These are phyloP conservation scores for Boletus mariae DNA, from an alignment of 1,284 basidiomycete species.

Conservation along the genomic window DNA sequence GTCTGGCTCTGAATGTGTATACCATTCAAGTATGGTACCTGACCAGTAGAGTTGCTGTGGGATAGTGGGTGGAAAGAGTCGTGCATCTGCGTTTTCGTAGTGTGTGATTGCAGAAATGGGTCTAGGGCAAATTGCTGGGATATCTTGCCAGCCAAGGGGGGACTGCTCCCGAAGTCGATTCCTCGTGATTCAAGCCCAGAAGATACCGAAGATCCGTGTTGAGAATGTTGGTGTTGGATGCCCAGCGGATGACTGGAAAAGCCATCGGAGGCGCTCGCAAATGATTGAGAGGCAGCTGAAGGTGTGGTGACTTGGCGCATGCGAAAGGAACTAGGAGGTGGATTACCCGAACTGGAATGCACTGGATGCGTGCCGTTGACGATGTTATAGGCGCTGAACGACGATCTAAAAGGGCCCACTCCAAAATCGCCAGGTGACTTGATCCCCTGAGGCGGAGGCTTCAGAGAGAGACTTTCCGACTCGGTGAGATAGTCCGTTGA, in stretches of 20 bases:
- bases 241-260: conserved; percentile 27
- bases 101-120: conserved; percentile 33
- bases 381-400: conserved; percentile 36
- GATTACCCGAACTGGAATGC: conserved; percentile 24
- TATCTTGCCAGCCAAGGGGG: conserved; percentile 25
- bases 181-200: conserved; percentile 30
- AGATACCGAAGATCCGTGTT: conserved; percentile 24
- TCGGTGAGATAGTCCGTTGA: conserved; percentile 38
- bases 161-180: conserved; percentile 32
- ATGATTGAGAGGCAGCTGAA: conserved; percentile 24
- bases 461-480: conserved; percentile 39
- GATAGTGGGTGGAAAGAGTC: conserved; percentile 32
- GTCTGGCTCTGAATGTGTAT: conserved; percentile 63
- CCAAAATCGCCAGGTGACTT: conserved; percentile 41
- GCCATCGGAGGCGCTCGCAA: conserved; percentile 20
- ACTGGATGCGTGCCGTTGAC: conserved; percentile 23
- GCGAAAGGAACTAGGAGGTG: conserved; percentile 31
- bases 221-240: conserved; percentile 35
- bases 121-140: conserved; percentile 33
- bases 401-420: conserved; percentile 34
- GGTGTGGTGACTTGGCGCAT: conserved; percentile 29
- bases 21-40: conserved; percentile 38
- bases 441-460: conserved; percentile 35
- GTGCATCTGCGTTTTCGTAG: conserved; percentile 32
- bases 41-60: conserved; percentile 27